Evolutionary conservation across 352 stramenopile species (phyloP), one percentile per base, ranked within the genome.

Genomic region (Pythium periplocum): DNA sequence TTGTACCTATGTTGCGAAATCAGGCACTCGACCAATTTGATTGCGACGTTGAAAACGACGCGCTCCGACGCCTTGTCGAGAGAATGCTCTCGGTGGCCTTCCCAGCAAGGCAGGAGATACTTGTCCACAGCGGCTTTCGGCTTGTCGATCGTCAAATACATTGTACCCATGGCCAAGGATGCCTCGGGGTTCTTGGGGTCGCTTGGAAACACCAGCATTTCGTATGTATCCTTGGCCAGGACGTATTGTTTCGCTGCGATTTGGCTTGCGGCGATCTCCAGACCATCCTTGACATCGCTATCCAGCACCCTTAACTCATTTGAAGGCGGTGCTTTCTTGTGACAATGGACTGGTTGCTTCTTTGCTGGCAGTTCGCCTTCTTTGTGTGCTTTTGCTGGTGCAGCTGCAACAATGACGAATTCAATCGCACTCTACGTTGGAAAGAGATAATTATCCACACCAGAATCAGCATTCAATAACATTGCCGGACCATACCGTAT

Each of bases 21-120:
- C 10, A 79, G 71, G 48, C 77, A 87, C 9, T 72, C 60, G 6
- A 66, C 67, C 36, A 87, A 48, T 52, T 72, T 74, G 36, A 86
- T 50, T 1, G 56, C 73, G 48, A 69, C 71, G 0, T 62, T 67
- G 50, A 81, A 73, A 6, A 66, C 61, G 41, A 78, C 51, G 31
- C 49, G 46, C 4, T 70, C 62, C 31, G 69, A 60, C 4, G 53
- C 50, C 33, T 78, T 77, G 45, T 53, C 50, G 6, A 30, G 38
- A 2, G 61, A 51, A 26, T 61, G 54, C 3, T 38, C 48, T 41
- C 71, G 59, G 48, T 75, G 64, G 3, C 33, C 43, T 8, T 59
- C 53, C 75, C 73, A 88, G 49, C 73, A 86, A 31, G 71, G 66
- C 2, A 56, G 50, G 66, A 76, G 84, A 48, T 69, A 83, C 6